Percentiles rank a stretch among this genome's conserved stretches.
Evolutionary conservation across 768 basidiomycete genomes (phyloP).

Genomic region (Lactarius quietus): DNA sequence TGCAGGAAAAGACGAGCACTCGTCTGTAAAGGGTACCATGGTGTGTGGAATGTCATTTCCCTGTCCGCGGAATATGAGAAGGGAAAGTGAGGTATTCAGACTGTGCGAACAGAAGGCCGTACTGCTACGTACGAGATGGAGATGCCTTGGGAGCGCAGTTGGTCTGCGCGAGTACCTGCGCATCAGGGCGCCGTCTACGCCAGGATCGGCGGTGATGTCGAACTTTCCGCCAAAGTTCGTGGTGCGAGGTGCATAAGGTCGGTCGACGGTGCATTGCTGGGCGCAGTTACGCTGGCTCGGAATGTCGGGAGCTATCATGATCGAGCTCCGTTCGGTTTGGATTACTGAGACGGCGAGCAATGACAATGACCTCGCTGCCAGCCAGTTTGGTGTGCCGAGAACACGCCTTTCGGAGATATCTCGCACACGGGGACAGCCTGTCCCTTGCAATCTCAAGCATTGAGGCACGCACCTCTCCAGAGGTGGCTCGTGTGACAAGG

Average conservation of each 20-base stretch:
- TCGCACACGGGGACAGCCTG: background rate
- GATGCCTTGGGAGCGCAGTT: slow-evolving; percentile 1
- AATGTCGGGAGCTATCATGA: too few species aligned
- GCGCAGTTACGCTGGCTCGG: too few species aligned
- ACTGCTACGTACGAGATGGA: slow-evolving; percentile 3
- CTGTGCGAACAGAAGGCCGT: background rate
- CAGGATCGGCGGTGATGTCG: slow-evolving; percentile 5
- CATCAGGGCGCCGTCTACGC: background rate
- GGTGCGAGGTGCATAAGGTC: too few species aligned
- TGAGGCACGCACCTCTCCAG: too few species aligned
- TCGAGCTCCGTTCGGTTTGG: too few species aligned
- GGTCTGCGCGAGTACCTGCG: background rate
- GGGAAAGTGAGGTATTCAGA: background rate
- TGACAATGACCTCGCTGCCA: too few species aligned
- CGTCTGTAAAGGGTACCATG: background rate
- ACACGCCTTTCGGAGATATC: background rate
- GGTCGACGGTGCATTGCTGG: too few species aligned
- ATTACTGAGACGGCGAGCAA: too few species aligned
- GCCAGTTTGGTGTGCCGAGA: too few species aligned
- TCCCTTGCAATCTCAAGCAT: too few species aligned
- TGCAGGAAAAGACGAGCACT: background rate
- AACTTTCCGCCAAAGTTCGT: slow-evolving; percentile 15
- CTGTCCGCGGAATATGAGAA: background rate
- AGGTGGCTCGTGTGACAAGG: too few species aligned
- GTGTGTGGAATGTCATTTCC: background rate